phyloP scores from a whole-genome alignment of 208 protist genomes.

The Crithidia thermophila region DNA sequence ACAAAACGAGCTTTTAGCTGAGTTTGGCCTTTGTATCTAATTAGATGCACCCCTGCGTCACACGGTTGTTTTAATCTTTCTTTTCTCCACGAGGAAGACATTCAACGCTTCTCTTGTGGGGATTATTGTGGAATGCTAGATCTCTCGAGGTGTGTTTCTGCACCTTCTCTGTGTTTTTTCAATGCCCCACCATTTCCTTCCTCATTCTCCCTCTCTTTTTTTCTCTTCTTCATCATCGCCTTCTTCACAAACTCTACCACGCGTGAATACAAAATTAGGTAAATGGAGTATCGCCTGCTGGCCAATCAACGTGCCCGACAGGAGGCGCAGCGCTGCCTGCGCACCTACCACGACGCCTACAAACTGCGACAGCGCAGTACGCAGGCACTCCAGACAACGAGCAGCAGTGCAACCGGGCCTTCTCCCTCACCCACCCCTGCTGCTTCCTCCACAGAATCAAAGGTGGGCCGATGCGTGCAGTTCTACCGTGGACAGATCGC shows the following conservation, averaged over 20 bases:
- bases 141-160: too few relatives aligned
- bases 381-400: too few relatives aligned
- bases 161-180: constrained; percentile 12
- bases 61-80: too few relatives aligned
- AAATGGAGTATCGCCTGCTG: constrained; percentile 8
- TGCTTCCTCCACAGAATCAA: neutral
- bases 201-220: neutral
- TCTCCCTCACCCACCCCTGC: neutral
- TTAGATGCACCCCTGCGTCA: too few relatives aligned
- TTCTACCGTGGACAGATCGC: constrained; percentile 16
- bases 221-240: neutral
- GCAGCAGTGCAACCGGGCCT: neutral
- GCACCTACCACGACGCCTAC: constrained; percentile 7
- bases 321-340: constrained; percentile 13
- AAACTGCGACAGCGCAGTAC: neutral
- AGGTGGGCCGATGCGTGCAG: constrained; percentile 8
- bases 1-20: neutral
- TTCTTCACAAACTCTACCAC: neutral
- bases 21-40: too few relatives aligned
- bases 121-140: too few relatives aligned
- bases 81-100: too few relatives aligned
- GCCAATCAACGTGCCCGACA: neutral
- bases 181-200: constrained; percentile 20
- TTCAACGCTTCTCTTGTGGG: too few relatives aligned
- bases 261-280: neutral